Base-by-base conservation (phyloP, 1,139 yeast species). In the Trichomonascaceae sp. region DNA sequence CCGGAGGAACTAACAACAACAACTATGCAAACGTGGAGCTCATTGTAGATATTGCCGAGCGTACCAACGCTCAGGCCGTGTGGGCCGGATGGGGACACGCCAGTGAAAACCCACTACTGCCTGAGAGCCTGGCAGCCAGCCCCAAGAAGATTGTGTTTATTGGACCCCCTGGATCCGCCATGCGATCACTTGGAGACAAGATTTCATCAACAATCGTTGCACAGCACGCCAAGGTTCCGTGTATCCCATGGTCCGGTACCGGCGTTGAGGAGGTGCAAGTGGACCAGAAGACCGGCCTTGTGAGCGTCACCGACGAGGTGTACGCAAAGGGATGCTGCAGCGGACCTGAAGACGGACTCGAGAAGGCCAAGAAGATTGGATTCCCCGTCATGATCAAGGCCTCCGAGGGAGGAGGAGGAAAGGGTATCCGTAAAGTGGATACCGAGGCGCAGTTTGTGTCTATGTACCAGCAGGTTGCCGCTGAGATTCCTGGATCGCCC, bases 51-150 rank as follows among this genome's bases (percentile, higher is more conserved):
- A 68, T 89, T 37, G 99, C 99, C 28, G 98, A 89, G 64, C 78
- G 96, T 64, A 78, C 94, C 34, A 74, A 84, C 45, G 97, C 81
- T 38, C 94, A 89, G 57, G 99, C 98, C 17, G 99, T 89, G 40
- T 89, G 99, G 99, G 98, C 99, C 25, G 99, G 99, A 48, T 62
- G 97, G 97, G 99, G 99, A 50, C 98, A 92, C 57, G 99, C 99
- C 26, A 82, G 95, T 16, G 99, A 89, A 64, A 89, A 92, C 62
- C 99, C 99, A 13, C 60, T 68, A 39, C 72, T 89, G 46, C 99
- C 99, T 29, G 98, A 89, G 61, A 75, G 71, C 57, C 69, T 89
- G 57, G 96, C 97, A 15, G 78, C 80, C 20, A 82, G 95, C 13
- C 85, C 87, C 37, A 79, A 84, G 59, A 80, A 71, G 52, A 80